These are phyloP conservation scores for Phascolomyces articulosus DNA, from an alignment of 371 early-diverging fungal species.

Conservation along the genomic window DNA sequence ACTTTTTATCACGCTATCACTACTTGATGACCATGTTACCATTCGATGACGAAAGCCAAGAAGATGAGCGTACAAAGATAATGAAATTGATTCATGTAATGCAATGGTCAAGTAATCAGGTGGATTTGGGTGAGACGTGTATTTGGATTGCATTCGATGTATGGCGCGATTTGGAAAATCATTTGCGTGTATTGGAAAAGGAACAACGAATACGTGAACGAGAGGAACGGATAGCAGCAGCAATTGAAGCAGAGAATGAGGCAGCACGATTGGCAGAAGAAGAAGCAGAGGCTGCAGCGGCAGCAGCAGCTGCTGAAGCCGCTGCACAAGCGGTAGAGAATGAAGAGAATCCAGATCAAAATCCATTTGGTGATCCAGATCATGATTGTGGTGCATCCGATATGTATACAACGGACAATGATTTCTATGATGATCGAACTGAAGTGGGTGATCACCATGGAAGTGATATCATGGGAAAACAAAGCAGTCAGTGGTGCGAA, in stretches of 20 bases:
- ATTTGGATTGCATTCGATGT: slow-evolving; percentile 70
- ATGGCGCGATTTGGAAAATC: slow-evolving; percentile 79
- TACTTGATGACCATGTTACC: slow-evolving; percentile 26
- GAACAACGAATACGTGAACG: slow-evolving; percentile 48
- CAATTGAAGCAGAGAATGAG: slow-evolving; percentile 36
- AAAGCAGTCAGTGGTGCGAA: slow-evolving; percentile 38
- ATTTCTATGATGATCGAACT: slow-evolving; percentile 32
- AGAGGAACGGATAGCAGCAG: slow-evolving; percentile 32
- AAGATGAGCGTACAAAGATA: background rate
- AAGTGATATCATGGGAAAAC: slow-evolving; percentile 10
- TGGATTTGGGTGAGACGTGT: slow-evolving; percentile 46
- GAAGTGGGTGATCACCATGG: slow-evolving; percentile 12
- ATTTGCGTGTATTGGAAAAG: slow-evolving; percentile 71
- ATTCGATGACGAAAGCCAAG: background rate
- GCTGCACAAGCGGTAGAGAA: slow-evolving; percentile 31
- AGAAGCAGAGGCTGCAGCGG: slow-evolving; percentile 26
- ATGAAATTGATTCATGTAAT: slow-evolving; percentile 24
- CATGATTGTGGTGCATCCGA: slow-evolving; percentile 32
- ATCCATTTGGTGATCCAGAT: slow-evolving; percentile 32
- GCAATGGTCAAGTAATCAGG: slow-evolving; percentile 41
- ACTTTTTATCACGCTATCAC: slow-evolving; percentile 60
- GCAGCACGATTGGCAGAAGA: slow-evolving; percentile 25
- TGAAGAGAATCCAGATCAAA: slow-evolving; percentile 29
- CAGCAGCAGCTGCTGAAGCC: slow-evolving; percentile 41
- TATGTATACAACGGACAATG: slow-evolving; percentile 23